phyloP scores from a whole-genome alignment of 192 early-diverging fungal genomes.

The Entomortierella beljakovae region DNA sequence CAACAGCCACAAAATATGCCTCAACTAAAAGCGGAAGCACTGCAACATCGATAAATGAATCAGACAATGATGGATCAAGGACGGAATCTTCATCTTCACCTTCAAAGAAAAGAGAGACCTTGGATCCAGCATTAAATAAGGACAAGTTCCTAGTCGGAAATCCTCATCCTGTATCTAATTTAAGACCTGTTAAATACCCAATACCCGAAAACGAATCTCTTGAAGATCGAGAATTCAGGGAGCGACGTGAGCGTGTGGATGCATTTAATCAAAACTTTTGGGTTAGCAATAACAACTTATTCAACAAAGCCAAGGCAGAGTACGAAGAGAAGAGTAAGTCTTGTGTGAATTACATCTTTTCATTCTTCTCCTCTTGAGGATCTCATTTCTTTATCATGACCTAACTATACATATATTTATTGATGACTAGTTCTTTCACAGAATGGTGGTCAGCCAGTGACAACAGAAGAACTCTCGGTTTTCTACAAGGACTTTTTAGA shows the following conservation, averaged over 20 bases:
- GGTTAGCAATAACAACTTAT: constrained; percentile 65
- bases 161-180: constrained; percentile 66
- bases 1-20: no score
- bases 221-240: constrained; percentile 61
- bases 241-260: constrained; percentile 59
- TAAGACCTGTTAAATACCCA: constrained; percentile 65
- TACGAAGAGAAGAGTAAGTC: constrained; percentile 62
- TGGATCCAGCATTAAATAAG: constrained; percentile 34
- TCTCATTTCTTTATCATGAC: neutral
- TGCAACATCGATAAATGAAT: no score
- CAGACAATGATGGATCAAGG: no score
- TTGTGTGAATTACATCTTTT: neutral
- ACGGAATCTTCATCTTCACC: neutral
- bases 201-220: constrained; percentile 56
- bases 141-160: constrained; percentile 56
- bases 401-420: neutral
- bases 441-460: constrained; percentile 55
- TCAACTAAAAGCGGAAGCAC: neutral
- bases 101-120: constrained; percentile 28
- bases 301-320: constrained; percentile 61
- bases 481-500: constrained; percentile 72
- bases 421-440: constrained; percentile 51
- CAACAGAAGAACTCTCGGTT: constrained; percentile 62
- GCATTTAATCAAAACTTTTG: constrained; percentile 68
- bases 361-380: neutral